A percentile compares a stretch with the other conserved stretches of the same genome.
Conservation (phyloP, 2,329 filamentous ascomycete genomes). For the Pseudovirgaria hyperparasitica region DNA sequence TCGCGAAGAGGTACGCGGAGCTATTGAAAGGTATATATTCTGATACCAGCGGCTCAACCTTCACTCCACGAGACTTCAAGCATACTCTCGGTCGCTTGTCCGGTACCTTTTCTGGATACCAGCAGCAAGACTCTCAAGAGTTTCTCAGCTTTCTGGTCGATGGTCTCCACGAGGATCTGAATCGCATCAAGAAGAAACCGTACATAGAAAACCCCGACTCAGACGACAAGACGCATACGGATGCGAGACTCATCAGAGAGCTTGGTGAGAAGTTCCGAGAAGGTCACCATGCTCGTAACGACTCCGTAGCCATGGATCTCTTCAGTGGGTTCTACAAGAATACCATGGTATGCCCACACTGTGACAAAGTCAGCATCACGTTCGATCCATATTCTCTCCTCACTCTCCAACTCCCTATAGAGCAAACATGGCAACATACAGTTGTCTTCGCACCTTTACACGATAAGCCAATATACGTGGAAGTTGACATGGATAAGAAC, state of each 20-base stretch:
- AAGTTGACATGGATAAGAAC: constrained; percentile 70
- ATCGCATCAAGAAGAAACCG: constrained; percentile 86
- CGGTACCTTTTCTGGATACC: constrained; percentile 81
- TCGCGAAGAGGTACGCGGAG: constrained; percentile 71
- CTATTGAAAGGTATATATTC: constrained; percentile 70
- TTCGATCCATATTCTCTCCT: constrained; percentile 97
- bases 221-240: constrained; percentile 85
- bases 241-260: constrained; percentile 64
- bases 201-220: constrained; percentile 97
- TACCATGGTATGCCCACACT: constrained; percentile 81
- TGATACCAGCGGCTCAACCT: constrained; percentile 50
- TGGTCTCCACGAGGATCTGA: constrained; percentile 88
- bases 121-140: constrained; percentile 94
- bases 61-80: constrained; percentile 75
- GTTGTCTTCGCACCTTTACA: constrained; percentile 69
- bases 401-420: constrained; percentile 78
- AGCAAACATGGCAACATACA: constrained; percentile 64
- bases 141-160: constrained; percentile 92
- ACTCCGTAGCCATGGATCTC: constrained; percentile 87
- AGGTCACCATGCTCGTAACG: constrained; percentile 83
- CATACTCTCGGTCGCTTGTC: constrained; percentile 67
- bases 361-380: constrained; percentile 92
- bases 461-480: constrained; percentile 55
- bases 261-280: constrained; percentile 85
- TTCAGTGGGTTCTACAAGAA: constrained; percentile 99